phyloP scores from a whole-genome alignment of 176 grass and related monocot species.

The Cymbopogon citratus region DNA sequence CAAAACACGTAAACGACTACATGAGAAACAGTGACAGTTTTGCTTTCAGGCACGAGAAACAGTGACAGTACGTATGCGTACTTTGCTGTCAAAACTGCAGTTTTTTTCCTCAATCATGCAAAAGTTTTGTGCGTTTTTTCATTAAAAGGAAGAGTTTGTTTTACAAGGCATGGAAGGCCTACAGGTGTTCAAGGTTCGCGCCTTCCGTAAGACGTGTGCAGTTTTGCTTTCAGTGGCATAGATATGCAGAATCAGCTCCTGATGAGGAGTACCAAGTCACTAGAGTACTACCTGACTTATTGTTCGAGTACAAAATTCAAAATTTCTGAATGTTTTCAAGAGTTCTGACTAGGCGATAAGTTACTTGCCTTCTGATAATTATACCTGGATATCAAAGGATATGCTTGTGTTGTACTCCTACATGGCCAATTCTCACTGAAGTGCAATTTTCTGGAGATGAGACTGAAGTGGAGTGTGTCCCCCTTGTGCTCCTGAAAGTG shows the following conservation, averaged over 20 bases:
- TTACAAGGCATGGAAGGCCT: no score
- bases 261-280: not conserved
- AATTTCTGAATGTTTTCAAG: not conserved
- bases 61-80: not conserved
- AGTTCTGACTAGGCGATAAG: not conserved
- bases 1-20: no score
- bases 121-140: no score
- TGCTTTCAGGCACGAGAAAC: not conserved
- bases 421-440: not conserved
- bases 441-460: not conserved
- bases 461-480: not conserved
- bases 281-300: not conserved
- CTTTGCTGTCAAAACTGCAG: conserved; percentile 4
- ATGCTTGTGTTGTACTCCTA: not conserved
- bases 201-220: no score
- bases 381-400: not conserved
- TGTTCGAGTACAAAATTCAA: not conserved
- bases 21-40: no score
- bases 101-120: no score
- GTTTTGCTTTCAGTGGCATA: conserved; percentile 24
- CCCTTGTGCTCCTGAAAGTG: conserved; percentile 35
- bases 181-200: no score
- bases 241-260: conserved; percentile 1
- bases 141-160: no score
- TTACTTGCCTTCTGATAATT: not conserved